Percentiles rank a stretch among this genome's conserved stretches.
phyloP scores from a whole-genome alignment of 768 basidiomycete genomes.

The Clitopilus hobsonii region DNA sequence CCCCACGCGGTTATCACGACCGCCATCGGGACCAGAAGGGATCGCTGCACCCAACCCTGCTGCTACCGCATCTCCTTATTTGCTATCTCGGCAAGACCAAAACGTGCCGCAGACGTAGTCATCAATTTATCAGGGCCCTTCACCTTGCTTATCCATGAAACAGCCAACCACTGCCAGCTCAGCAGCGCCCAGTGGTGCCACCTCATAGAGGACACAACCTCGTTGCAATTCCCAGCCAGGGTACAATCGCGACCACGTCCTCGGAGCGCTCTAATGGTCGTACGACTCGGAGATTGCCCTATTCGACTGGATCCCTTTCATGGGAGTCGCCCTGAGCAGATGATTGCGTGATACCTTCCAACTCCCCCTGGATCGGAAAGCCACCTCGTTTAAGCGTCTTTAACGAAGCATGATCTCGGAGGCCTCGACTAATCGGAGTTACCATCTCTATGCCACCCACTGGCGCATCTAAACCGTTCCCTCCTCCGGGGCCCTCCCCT shows the following conservation, averaged over 20 bases:
- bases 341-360: not conserved
- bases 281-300: not conserved
- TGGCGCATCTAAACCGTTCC: no score
- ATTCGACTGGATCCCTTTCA: not conserved
- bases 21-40: not conserved
- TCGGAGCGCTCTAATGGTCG: no score
- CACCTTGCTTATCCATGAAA: not conserved
- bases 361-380: not conserved
- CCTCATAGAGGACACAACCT: not conserved
- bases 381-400: not conserved
- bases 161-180: not conserved
- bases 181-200: not conserved
- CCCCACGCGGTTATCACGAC: not conserved
- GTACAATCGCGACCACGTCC: no score
- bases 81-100: not conserved
- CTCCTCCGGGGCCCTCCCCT: no score
- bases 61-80: not conserved
- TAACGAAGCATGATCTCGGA: not conserved
- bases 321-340: not conserved
- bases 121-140: not conserved
- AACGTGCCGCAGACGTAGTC: slow-evolving; percentile 1
- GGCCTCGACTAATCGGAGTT: not conserved
- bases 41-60: not conserved
- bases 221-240: not conserved
- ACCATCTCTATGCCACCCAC: not conserved